phyloP scores from a whole-genome alignment of 495 filamentous ascomycete species.

The Penicillium pancosmium region DNA sequence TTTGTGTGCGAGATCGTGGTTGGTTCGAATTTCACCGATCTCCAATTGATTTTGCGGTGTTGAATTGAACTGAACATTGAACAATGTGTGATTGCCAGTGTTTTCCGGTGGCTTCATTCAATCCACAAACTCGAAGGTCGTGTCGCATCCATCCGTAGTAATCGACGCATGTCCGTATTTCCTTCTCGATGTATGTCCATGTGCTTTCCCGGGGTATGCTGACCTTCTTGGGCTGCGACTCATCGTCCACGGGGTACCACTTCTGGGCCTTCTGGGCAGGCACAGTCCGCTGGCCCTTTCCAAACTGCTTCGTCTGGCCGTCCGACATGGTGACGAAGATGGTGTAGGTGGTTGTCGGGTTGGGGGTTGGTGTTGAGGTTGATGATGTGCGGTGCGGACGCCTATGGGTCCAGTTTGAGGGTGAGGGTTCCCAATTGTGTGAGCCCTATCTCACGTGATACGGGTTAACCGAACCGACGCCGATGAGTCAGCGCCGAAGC shows the following conservation, averaged over 20 bases:
- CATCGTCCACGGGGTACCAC: conserved; percentile 98
- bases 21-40: conserved; percentile 14
- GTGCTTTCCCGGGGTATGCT: conserved; percentile 40
- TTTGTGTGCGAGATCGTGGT: conserved; percentile 5
- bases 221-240: conserved; percentile 89
- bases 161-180: conserved; percentile 27
- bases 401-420: conserved; percentile 31
- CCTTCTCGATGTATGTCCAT: conserved; percentile 19
- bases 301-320: conserved; percentile 89
- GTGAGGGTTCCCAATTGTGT: conserved; percentile 20
- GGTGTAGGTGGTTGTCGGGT: conserved; percentile 50
- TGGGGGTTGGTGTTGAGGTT: conserved; percentile 53
- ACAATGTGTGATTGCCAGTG: not conserved
- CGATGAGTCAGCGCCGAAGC: conserved; percentile 13
- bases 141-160: conserved; percentile 38
- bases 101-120: not conserved
- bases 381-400: conserved; percentile 29
- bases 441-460: conserved; percentile 37
- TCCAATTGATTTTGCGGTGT: conserved; percentile 8
- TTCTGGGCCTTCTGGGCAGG: conserved; percentile 94
- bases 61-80: conserved; percentile 5
- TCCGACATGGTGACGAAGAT: conserved; percentile 68
- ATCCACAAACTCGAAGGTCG: conserved; percentile 23
- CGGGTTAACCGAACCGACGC: conserved; percentile 25
- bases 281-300: conserved; percentile 91